Base-by-base conservation (phyloP, 306 rosid genomes). In the Vachellia pachyceras region DNA sequence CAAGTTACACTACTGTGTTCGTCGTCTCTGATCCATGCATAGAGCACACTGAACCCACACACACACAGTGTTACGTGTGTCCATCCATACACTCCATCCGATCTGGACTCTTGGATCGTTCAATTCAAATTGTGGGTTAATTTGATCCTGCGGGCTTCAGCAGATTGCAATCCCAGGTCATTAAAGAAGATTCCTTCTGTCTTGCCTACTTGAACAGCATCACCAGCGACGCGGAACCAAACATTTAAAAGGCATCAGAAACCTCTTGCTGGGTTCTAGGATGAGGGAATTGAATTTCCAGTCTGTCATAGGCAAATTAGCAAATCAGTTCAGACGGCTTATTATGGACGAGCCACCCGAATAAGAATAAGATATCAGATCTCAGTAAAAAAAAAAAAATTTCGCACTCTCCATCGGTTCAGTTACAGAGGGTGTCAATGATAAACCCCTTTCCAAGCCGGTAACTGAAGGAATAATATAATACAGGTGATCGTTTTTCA, bases 171-270 rank as follows among this genome's bases (percentile, higher is more conserved):
- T 18, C 44, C 54, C 0, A 22, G 52, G 55, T 77, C 74, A 80
- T 55, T 8, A 41, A 58, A 61, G 67, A 77, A 47, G 58, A 64
- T 80, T 82, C 85, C 69, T 54, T 10, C 12, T 69, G 69, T 69
- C 23, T 18, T 64, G 69, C 77, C 77, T 36, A 76, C 47, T 77
- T 63, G 75, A 73, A 57, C 57, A 72, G 76, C 79, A 77, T 80
- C 85, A 49, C 55, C 18, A 64, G 1, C 36, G 54, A 75, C 63
- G 83, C 63, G 76, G 67, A 81, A 72, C 84, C 82, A 73, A 54
- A 45, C 86, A 80, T 36, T 55, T 10, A 23, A 3, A 35, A 44
- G 86, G 91, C 75, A 87, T 90, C 87, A 79, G 84, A 87, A 85
- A 82, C 88, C 87, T 22, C 57, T 67, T 79, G 85, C 78, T 80